A percentile compares a stretch with the other conserved stretches of the same genome.
phyloP scores from a whole-genome alignment of 106 monocot genomes.

The Dioscorea alata region DNA sequence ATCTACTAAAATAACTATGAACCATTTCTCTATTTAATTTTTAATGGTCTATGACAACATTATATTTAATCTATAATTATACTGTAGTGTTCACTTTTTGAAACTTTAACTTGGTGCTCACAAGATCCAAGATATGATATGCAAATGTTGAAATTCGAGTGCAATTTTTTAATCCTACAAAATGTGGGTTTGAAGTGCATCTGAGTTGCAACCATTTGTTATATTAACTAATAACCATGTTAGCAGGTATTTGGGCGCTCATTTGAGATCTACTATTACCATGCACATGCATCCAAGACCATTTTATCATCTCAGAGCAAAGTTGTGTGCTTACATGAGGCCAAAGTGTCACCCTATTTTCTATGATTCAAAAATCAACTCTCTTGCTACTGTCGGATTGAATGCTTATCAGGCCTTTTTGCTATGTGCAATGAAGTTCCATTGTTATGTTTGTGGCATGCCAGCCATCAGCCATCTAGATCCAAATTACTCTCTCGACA shows the following conservation, averaged over 20 bases:
- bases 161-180: too few species aligned
- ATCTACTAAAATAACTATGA: too few species aligned
- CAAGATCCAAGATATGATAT: too few species aligned
- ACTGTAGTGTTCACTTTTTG: too few species aligned
- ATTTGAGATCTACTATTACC: slow-evolving; percentile 73
- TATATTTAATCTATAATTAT: neutral
- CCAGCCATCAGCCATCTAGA: slow-evolving; percentile 4
- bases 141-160: too few species aligned
- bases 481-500: slow-evolving; percentile 28
- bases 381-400: slow-evolving; percentile 47
- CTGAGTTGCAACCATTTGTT: too few species aligned
- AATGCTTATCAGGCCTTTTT: slow-evolving; percentile 93
- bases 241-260: slow-evolving; percentile 53
- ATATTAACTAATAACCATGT: neutral
- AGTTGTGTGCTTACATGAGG: slow-evolving; percentile 58
- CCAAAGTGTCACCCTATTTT: slow-evolving; percentile 78
- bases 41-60: neutral
- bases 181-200: too few species aligned
- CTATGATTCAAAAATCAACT: slow-evolving; percentile 80
- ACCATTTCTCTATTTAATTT: neutral
- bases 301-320: slow-evolving; percentile 27
- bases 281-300: slow-evolving; percentile 20
- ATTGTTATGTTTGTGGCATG: slow-evolving; percentile 55
- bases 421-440: slow-evolving; percentile 96
- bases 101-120: too few species aligned